Percentiles rank a stretch among this genome's conserved stretches.
Conservation (phyloP, 495 filamentous ascomycete genomes). For the Penicillium cataractarum region DNA sequence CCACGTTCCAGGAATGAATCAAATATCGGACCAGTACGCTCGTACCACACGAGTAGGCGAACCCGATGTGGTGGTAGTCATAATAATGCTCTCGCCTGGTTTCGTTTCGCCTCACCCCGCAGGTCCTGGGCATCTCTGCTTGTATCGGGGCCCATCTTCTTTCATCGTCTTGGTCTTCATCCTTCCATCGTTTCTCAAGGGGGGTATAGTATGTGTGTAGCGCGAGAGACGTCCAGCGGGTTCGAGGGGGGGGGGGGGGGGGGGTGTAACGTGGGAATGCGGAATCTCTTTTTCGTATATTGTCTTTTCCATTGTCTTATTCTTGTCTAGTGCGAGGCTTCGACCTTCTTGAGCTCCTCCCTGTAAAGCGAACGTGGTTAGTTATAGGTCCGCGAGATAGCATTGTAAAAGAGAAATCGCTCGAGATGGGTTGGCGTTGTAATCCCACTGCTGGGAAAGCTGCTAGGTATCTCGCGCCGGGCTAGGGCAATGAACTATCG, state of each 20-base stretch:
- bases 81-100: too few relatives aligned
- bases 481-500: too few relatives aligned
- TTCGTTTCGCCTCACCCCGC: background rate
- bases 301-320: slow-evolving; percentile 7
- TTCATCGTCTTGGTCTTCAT: background rate
- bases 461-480: too few relatives aligned
- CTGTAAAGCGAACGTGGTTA: slow-evolving; percentile 47
- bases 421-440: background rate
- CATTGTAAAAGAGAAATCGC: background rate
- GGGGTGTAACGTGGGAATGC: background rate
- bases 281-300: background rate
- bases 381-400: background rate
- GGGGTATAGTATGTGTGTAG: slow-evolving; percentile 13
- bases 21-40: background rate
- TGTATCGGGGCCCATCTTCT: background rate
- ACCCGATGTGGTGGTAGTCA: background rate
- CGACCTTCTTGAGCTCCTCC: slow-evolving; percentile 95
- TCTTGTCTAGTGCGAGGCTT: slow-evolving; percentile 50
- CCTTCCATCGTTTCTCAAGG: background rate
- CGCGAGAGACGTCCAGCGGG: background rate
- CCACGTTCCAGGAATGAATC: background rate
- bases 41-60: too few relatives aligned
- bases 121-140: background rate
- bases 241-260: background rate
- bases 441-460: too few relatives aligned